These are phyloP conservation scores for Populus alba DNA, from an alignment of 345 rosid genomes.

Conservation along the genomic window DNA sequence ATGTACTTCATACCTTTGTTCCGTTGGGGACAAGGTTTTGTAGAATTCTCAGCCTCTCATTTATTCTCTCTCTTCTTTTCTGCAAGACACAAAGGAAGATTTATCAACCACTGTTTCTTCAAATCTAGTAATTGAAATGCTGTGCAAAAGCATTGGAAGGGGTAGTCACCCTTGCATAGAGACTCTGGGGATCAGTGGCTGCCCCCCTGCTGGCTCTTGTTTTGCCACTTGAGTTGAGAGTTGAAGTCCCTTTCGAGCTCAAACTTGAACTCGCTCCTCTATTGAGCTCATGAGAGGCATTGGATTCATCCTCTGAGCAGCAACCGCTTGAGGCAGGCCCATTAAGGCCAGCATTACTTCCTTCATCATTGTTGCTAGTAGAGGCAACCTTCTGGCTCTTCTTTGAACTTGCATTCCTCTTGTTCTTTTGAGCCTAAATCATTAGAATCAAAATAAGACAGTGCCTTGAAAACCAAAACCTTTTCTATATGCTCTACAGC, in stretches of 20 bases:
- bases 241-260: slow-evolving; percentile 35
- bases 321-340: slow-evolving; percentile 42
- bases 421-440: slow-evolving; percentile 38
- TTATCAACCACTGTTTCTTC: not conserved
- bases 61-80: slow-evolving; percentile 89
- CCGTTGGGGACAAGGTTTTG: slow-evolving; percentile 89
- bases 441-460: slow-evolving; percentile 3
- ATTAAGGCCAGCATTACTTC: slow-evolving; percentile 28
- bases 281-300: slow-evolving; percentile 39
- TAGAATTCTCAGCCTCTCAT: slow-evolving; percentile 69
- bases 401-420: slow-evolving; percentile 38
- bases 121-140: not conserved
- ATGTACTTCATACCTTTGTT: slow-evolving; percentile 55
- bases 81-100: slow-evolving; percentile 25
- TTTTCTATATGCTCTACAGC: not conserved
- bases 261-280: slow-evolving; percentile 37
- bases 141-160: not conserved
- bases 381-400: slow-evolving; percentile 33
- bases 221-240: slow-evolving; percentile 57
- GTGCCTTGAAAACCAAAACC: not conserved
- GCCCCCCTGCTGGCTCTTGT: slow-evolving; percentile 74
- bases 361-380: slow-evolving; percentile 33
- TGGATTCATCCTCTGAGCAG: slow-evolving; percentile 56
- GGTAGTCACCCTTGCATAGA: slow-evolving; percentile 66
- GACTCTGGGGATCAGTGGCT: slow-evolving; percentile 80